Conservation (phyloP, 805 yeast genomes). For the Pichia ethanolica region DNA sequence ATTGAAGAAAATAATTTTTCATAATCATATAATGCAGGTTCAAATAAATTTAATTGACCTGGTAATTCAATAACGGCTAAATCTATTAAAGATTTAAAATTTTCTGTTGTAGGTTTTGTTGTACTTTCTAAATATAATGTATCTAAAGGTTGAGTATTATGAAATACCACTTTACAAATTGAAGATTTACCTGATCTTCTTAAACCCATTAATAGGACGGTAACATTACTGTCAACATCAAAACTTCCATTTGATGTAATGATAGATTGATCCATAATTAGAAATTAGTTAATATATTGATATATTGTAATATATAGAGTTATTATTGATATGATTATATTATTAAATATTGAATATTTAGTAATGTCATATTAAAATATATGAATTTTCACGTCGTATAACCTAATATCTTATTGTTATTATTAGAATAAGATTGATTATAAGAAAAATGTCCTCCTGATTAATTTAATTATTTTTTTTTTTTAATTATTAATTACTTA, state of each 20-base stretch:
- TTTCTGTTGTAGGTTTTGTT: constrained; percentile 79
- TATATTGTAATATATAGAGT: no score
- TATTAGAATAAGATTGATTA: no score
- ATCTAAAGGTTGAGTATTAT: constrained; percentile 92
- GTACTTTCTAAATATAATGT: constrained; percentile 88
- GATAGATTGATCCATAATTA: background rate
- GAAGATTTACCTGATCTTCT: constrained; percentile 91
- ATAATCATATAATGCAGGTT: constrained; percentile 67
- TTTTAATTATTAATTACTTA: no score
- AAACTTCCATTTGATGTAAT: constrained; percentile 12
- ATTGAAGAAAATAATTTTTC: constrained; percentile 70
- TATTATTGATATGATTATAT: no score
- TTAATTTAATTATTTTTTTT: no score
- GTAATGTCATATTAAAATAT: no score
- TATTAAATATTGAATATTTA: no score
- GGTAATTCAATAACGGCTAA: constrained; percentile 90
- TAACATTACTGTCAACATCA: constrained; percentile 61
- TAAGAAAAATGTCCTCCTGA: no score
- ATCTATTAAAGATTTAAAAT: constrained; percentile 76
- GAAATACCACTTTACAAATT: constrained; percentile 91
- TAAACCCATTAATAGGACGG: constrained; percentile 80
- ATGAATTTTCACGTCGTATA: no score
- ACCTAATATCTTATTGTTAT: no score
- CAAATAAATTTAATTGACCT: constrained; percentile 85
- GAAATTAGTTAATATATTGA: no score